Base-by-base conservation (phyloP, 495 filamentous ascomycete species). In the Lineolata rhizophorae region DNA sequence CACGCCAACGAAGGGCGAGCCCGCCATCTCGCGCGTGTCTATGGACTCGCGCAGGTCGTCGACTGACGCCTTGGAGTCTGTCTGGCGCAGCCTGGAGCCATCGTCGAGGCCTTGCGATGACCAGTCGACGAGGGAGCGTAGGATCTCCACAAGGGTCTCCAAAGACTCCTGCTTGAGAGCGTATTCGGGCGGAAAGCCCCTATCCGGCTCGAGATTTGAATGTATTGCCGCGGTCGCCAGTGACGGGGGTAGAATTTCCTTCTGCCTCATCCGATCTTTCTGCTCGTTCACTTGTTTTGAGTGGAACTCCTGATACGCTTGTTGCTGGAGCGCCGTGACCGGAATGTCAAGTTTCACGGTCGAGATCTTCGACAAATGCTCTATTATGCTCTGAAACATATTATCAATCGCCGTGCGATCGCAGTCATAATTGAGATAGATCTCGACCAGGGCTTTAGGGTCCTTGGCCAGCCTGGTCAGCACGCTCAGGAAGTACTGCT, bases 361-460 rank as follows among this genome's bases (percentile, higher is more conserved):
- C 0, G 80, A 70, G 31, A 85, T 74, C 35, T 72, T 72, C 12
- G 85, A 84, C 6, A 95, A 53, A 52, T 95, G 84, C 51, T 99
- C 90, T 18, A 95, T 83, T 24, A 91, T 63, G 32, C 71, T 60
- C 50, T 99, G 85, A 52, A 91, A 94, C 45, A 95, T 93, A 44
- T 99, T 95, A 51, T 99, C 90, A 40, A 94, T 61, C 1, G 76
- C 75, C 15, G 79, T 77, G 20, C 82, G 62, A 44, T 95, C 90
- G 52, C 90, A 99, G 46, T 99, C 90, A 42, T 99, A 99, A 49
- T 99, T 99, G 34, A 99, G 66, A 51, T 95, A 99, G 11, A 87
- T 73, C 54, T 99, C 90, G 3, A 99, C 90, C 37, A 99, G 49
- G 0, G 80, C 84, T 22, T 79, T 61, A 3, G 84, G 79, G 47